Percentiles rank a stretch among this genome's conserved stretches.
phyloP scores from a whole-genome alignment of 768 basidiomycete species.

The Cyclocybe cylindracea region DNA sequence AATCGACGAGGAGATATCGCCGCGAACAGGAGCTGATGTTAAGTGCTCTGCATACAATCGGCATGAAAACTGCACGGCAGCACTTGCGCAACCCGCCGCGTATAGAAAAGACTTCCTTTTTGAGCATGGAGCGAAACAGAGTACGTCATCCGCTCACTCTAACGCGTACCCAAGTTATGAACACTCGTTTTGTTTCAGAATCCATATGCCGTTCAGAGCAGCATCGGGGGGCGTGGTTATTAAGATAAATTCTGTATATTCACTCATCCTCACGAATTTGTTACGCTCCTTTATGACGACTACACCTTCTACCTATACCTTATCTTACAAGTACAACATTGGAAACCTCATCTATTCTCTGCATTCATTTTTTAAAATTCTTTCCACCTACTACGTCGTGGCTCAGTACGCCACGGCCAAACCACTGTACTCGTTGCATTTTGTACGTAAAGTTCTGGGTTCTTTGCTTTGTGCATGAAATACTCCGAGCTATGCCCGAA shows the following conservation, averaged over 20 bases:
- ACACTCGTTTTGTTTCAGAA: constrained; percentile 13
- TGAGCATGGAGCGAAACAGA: constrained; percentile 63
- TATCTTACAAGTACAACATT: no score
- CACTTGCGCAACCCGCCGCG: constrained; percentile 54
- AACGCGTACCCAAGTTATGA: no score
- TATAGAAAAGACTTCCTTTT: constrained; percentile 65
- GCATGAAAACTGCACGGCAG: constrained; percentile 62
- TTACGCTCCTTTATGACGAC: constrained; percentile 4
- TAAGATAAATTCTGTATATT: constrained; percentile 1
- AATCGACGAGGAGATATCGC: constrained; percentile 62
- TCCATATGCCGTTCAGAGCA: constrained; percentile 24
- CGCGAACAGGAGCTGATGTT: constrained; percentile 84
- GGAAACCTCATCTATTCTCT: no score
- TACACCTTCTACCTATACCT: background rate
- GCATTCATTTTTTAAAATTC: no score
- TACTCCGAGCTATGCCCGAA: no score
- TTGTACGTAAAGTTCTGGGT: no score
- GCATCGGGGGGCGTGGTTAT: constrained; percentile 22
- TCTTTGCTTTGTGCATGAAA: no score
- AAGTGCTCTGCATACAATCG: constrained; percentile 68
- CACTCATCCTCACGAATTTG: constrained; percentile 3
- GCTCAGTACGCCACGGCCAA: no score
- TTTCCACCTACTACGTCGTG: no score
- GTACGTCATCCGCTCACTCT: constrained; percentile 25
- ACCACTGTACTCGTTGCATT: no score